These are phyloP conservation scores for Flaveria floridana DNA, from an alignment of 140 eudicot species.

Conservation along the genomic window DNA sequence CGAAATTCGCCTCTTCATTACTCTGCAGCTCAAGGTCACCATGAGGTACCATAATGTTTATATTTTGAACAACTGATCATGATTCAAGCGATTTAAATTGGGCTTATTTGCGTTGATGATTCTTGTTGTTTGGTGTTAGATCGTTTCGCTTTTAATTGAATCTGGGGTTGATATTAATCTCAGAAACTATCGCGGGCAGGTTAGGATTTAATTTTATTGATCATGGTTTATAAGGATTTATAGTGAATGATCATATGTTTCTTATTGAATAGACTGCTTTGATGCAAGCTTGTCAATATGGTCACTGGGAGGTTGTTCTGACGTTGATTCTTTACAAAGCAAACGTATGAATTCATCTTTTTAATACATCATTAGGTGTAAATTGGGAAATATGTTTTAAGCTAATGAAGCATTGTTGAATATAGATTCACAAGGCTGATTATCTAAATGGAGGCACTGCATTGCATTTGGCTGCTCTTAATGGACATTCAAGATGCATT, in stretches of 20 bases:
- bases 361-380: neutral
- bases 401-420: conserved; percentile 26
- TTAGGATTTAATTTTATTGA: neutral
- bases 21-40: conserved; percentile 97
- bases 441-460: conserved; percentile 73
- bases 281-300: conserved; percentile 99
- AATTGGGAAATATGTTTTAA: neutral
- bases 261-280: conserved; percentile 70
- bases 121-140: conserved; percentile 28
- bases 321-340: conserved; percentile 38
- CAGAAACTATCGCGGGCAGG: conserved; percentile 45
- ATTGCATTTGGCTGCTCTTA: conserved; percentile 39
- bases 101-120: neutral
- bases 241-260: neutral
- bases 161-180: conserved; percentile 46
- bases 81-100: neutral
- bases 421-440: conserved; percentile 82
- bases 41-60: conserved; percentile 56
- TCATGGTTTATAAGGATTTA: conserved; percentile 1
- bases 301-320: conserved; percentile 89
- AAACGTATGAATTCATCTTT: conserved; percentile 20
- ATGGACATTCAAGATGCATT: conserved; percentile 43
- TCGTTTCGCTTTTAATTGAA: conserved; percentile 41
- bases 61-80: neutral
- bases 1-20: conserved; percentile 91